Evolutionary conservation across 768 basidiomycete species (phyloP), one percentile per base, ranked within the genome.

Genomic region (Kwoniella heveanensis): DNA sequence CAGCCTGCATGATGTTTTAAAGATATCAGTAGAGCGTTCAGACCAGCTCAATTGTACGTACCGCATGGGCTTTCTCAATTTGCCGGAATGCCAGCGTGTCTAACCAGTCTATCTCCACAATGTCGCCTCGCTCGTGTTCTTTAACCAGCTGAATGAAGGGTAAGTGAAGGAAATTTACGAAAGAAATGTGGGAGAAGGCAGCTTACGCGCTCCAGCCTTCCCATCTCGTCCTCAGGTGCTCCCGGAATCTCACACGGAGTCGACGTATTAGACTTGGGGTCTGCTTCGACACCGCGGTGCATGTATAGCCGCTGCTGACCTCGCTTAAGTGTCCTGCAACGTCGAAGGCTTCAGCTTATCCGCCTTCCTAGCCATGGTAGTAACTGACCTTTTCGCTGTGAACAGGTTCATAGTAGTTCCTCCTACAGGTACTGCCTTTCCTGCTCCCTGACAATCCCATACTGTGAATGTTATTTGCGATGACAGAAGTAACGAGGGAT

Each of bases 101-200:
- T 7, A 98, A 82, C 96, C 96, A 99, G 60, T 98, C 96, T 1
- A 91, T 89, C 79, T 93, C 92, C 1, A 89, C 86, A 29, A 99
- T 83, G 77, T 98, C 96, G 0, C 93, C 93, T 19, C 92, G 85
- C 72, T 97, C 93, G 71, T 94, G 93, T 79, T 96, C 96, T 83
- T 97, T 96, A 57, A 99, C 90, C 21, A 80, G 66, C 77, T 80
- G 55, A 26, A 17, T 2, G 52, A 39, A 24, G 12, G 2, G 37
- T 62, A 8, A 60, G 55, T n/a, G n/a, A n/a, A n/a, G n/a, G n/a
- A n/a, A n/a, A n/a, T n/a, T n/a, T n/a, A n/a, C n/a, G n/a, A n/a
- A n/a, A n/a, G n/a, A n/a, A 26, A 17, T 2, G 52, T 32, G 22
- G 12, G 2, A 26, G 60, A 8, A 60, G 55, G 1, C 15, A 49